Evolutionary conservation across 1,284 basidiomycete genomes (phyloP).

Genomic region (Austropuccinia psidii): DNA sequence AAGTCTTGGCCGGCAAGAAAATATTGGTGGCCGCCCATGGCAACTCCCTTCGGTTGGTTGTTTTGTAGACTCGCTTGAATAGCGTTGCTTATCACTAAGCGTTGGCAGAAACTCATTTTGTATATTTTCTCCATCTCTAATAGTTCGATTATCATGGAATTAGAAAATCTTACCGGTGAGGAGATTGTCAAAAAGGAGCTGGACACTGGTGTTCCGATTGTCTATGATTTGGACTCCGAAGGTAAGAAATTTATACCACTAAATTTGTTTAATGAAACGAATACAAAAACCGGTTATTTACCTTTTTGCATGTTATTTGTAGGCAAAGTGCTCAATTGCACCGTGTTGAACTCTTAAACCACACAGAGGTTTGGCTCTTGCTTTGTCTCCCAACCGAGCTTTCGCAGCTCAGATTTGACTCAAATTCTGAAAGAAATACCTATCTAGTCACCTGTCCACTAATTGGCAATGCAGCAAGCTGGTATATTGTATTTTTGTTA

Average conservation of each 20-base stretch:
- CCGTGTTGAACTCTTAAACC: slow-evolving; percentile 23
- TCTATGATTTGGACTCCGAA: slow-evolving; percentile 49
- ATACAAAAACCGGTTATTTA: background rate
- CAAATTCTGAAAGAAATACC: too few relatives aligned
- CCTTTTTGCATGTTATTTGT: background rate
- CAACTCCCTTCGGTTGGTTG: slow-evolving; percentile 46
- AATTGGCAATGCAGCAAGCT: too few relatives aligned
- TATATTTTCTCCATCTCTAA: slow-evolving; percentile 16
- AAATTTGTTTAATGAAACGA: background rate
- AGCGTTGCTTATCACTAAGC: background rate
- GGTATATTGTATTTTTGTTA: too few relatives aligned
- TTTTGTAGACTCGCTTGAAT: background rate
- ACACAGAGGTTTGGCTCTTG: too few relatives aligned
- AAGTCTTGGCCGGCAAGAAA: slow-evolving; percentile 48
- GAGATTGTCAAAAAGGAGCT: slow-evolving; percentile 50
- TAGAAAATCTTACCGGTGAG: slow-evolving; percentile 48
- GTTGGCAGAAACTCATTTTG: background rate
- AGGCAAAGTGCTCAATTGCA: slow-evolving; percentile 26
- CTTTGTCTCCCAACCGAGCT: too few relatives aligned
- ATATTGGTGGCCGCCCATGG: slow-evolving; percentile 51
- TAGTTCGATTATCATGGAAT: slow-evolving; percentile 49
- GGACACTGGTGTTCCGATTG: slow-evolving; percentile 50
- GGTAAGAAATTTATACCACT: slow-evolving; percentile 39
- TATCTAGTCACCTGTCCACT: too few relatives aligned
- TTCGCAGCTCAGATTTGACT: too few relatives aligned